phyloP scores from a whole-genome alignment of 192 early-diverging fungal genomes.

The Coemansia interrupta region DNA sequence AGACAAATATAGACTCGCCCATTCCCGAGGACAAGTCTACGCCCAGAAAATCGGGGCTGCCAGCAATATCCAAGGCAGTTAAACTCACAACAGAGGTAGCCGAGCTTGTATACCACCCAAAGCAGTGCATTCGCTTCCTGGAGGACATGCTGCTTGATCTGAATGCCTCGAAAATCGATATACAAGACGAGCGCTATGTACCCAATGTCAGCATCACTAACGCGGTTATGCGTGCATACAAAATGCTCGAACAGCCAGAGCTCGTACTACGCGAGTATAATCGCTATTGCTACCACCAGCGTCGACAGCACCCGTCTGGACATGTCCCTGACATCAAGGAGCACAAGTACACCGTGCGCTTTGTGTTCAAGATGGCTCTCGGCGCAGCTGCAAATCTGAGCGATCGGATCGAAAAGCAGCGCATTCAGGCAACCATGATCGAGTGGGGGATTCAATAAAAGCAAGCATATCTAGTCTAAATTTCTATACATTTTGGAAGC shows the following conservation, averaged over 20 bases:
- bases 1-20: neutral
- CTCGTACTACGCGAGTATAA: conserved; percentile 39
- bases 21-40: neutral
- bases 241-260: conserved; percentile 18
- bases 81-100: conserved; percentile 8
- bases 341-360: conserved; percentile 9
- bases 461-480: neutral
- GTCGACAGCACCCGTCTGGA: conserved; percentile 15
- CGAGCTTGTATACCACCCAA: conserved; percentile 22
- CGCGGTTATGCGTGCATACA: conserved; percentile 43
- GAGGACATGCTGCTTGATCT: conserved; percentile 39
- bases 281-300: conserved; percentile 36
- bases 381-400: conserved; percentile 13
- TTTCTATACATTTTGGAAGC: conserved; percentile 1
- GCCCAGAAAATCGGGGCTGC: conserved; percentile 14
- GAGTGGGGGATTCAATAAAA: conserved; percentile 18
- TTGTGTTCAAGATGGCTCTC: conserved; percentile 40
- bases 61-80: conserved; percentile 11
- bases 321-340: conserved; percentile 19
- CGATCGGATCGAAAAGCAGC: conserved; percentile 4
- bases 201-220: conserved; percentile 45
- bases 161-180: conserved; percentile 7
- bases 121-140: conserved; percentile 42
- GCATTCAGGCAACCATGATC: conserved; percentile 27
- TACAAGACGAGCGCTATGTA: conserved; percentile 3